Base-by-base conservation (phyloP, 1,284 basidiomycete species). In the Irpex sp. region DNA sequence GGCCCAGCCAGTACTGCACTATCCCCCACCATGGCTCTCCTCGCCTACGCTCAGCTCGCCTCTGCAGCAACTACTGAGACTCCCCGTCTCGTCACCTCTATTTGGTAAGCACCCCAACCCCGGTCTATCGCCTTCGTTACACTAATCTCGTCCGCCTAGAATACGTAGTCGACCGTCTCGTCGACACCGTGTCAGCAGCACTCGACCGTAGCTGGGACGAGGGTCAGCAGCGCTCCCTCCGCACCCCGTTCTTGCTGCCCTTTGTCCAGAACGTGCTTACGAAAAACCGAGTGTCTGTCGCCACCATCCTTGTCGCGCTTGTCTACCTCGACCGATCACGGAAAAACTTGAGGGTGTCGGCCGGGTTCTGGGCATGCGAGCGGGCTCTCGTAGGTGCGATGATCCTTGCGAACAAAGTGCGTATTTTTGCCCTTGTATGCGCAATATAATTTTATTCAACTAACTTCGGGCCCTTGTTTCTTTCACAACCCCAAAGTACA, bases 321-420 rank as follows among this genome's bases (percentile, higher is more conserved):
- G 83, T 83, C 67, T 88, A 87, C 70, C 82, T 89, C 65, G 78
- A 82, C 71, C 76, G 86, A 52, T 82, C 85, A 4, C 82, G 82
- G 63, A 80, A 81, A 3, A 81, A 86, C 73, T 76, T 88, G 31
- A 81, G 84, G 63, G 85, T 86, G 65, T 84, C 83, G 13, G 71
- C 83, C 63, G 83, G 85, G 66, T 82, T 86, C 65, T 88, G 85
- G 85, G 84, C 85, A 15, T 79, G 85, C 37, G 87, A 89, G 70
- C 80, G 87, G 40, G 84, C 88, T n/a, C 85, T 88, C 68, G 75
- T 89, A 44, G 87, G 86, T 56, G 84, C 87, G 44, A 68, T 89
- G 62, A 86, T 88, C 68, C 75, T 82, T 37, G 86, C 87, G 21
- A 82, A 81, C 73, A 88, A 88, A 80, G 86, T 87, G 73, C 69